These are phyloP conservation scores for Penicillium verrucosum DNA, from an alignment of 2,329 filamentous ascomycete species.

Conservation along the genomic window DNA sequence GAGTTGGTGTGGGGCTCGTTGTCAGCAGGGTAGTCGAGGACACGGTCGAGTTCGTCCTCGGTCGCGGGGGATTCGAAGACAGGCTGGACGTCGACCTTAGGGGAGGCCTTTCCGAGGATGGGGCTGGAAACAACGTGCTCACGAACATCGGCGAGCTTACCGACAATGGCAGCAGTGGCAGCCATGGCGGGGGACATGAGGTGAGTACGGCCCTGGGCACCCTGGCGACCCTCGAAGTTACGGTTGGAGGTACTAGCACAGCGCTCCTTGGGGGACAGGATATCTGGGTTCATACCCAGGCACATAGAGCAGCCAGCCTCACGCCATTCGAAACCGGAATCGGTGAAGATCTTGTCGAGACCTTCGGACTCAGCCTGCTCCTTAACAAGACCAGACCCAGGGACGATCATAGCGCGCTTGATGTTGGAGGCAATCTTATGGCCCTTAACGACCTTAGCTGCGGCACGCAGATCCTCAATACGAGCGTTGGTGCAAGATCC, in stretches of 20 bases:
- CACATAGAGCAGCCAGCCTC: constrained; percentile 99
- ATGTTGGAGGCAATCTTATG: constrained; percentile 83
- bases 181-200: constrained; percentile 98
- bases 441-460: constrained; percentile 80
- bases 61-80: constrained; percentile 56
- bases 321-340: constrained; percentile 95
- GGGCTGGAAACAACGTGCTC: constrained; percentile 60
- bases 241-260: constrained; percentile 95
- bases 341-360: constrained; percentile 84
- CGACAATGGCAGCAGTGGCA: constrained; percentile 81
- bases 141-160: constrained; percentile 88
- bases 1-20: constrained; percentile 63
- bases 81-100: constrained; percentile 59
- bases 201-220: constrained; percentile 85
- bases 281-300: constrained; percentile 98
- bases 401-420: constrained; percentile 93
- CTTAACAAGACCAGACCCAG: constrained; percentile 92
- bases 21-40: constrained; percentile 63
- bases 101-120: constrained; percentile 50
- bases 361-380: constrained; percentile 86
- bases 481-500: constrained; percentile 96
- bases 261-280: constrained; percentile 84
- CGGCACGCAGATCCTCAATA: constrained; percentile 90
- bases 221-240: constrained; percentile 96
- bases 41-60: constrained; percentile 62